Base-by-base conservation (phyloP, 306 rosid genomes). In the Cicer bijugum region DNA sequence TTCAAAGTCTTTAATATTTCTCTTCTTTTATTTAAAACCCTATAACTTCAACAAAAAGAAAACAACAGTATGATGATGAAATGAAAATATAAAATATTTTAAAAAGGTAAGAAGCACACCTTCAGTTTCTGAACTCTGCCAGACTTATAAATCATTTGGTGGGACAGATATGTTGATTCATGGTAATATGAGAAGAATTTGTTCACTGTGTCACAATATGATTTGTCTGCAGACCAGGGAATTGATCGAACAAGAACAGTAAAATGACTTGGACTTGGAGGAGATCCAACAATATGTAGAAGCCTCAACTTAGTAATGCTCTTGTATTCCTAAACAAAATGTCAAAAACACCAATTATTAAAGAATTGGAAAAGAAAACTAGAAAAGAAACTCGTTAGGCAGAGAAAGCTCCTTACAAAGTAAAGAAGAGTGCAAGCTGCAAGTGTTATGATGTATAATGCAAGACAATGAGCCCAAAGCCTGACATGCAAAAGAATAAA, bases 401-500 rank as follows among this genome's bases (percentile, higher is more conserved):
- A 76, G 19, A 79, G 53, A 46, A 63, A 74, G 55, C 64, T 86
- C 78, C 99, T 91, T 88, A 95, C 99, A 72, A 87, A 85, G 87
- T 91, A 90, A 65, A 92, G 94, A 69, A 95, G 99, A 84, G 84
- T 40, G 28, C 96, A 95, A 81, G 99, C 93, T 9, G 96, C 82
- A 15, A 83, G 61, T 43, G 96, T 90, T 78, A 95, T 87, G 72
- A 88, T 47, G 76, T 95, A 95, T 59, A 95, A 78, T 43, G 97
- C 88, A 14, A 95, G 86, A 82, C 97, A 95, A 73, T 95, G 99
- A 39, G 88, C 81, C 96, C 99, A 91, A 56, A 95, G 97, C 99
- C 99, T 95, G 87, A 56, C 51, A 75, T 58, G 50, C 69, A 80
- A 64, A 65, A 74, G 74, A 83, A 80, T 44, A 75, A 57, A 72